Evolutionary conservation across 306 rosid species (phyloP).

Genomic region (Quillaja saponaria): DNA sequence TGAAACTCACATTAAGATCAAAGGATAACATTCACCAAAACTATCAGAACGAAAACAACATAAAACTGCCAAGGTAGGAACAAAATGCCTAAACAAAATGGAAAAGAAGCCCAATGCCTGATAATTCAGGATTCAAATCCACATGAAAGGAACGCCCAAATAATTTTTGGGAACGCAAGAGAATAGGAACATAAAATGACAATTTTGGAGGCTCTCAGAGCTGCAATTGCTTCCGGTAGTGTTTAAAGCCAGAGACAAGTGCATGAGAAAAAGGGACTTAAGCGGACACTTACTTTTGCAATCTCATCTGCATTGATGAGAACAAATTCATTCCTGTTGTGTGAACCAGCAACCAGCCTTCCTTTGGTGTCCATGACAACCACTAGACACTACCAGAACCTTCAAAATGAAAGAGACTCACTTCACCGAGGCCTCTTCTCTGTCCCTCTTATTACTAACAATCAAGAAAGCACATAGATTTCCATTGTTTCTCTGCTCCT

Average conservation of each 20-base stretch:
- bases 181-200: slow-evolving; percentile 1
- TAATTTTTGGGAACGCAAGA: neutral
- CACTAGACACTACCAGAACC: slow-evolving; percentile 30
- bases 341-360: slow-evolving; percentile 71
- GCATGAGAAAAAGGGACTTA: slow-evolving; percentile 1
- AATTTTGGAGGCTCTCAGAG: slow-evolving; percentile 22
- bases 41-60: slow-evolving; percentile 4
- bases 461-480: slow-evolving; percentile 32
- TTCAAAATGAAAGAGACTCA: slow-evolving; percentile 29
- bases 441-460: slow-evolving; percentile 27
- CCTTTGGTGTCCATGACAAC: slow-evolving; percentile 64
- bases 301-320: slow-evolving; percentile 80
- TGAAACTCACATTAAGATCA: neutral
- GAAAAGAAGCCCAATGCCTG: neutral
- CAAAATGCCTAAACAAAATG: slow-evolving; percentile 11
- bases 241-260: slow-evolving; percentile 10
- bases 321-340: slow-evolving; percentile 76
- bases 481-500: neutral
- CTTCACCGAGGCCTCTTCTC: slow-evolving; percentile 28
- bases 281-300: slow-evolving; percentile 53
- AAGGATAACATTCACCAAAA: neutral
- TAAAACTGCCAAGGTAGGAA: neutral
- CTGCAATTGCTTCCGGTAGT: slow-evolving; percentile 23
- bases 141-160: slow-evolving; percentile 6
- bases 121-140: slow-evolving; percentile 23